Evolutionary conservation across 306 rosid genomes (phyloP).

Genomic region (Acacia melanoxylon): DNA sequence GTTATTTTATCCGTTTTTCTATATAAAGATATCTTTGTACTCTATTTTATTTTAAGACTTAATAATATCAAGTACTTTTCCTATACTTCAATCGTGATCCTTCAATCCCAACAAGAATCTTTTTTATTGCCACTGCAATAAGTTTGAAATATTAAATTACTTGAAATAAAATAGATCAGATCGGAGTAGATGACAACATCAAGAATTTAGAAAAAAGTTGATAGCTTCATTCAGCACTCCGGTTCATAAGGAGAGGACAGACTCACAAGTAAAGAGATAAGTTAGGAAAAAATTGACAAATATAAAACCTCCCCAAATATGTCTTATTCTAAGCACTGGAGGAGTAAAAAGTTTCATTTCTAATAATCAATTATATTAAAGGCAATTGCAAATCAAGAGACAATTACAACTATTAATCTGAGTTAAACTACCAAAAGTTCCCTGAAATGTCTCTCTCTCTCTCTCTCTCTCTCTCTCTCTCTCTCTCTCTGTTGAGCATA

Average conservation of each 20-base stretch:
- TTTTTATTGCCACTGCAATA: conserved; percentile 74
- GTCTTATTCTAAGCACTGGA: no score
- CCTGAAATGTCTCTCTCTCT: not conserved
- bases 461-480: not conserved
- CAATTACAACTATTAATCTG: not conserved
- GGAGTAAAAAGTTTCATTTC: not conserved
- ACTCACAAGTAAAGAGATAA: not conserved
- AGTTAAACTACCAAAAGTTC: not conserved
- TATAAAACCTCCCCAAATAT: no score
- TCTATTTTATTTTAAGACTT: no score
- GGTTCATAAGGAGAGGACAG: not conserved
- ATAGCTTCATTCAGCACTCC: not conserved
- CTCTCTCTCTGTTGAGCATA: not conserved
- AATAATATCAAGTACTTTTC: no score
- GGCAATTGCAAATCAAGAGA: not conserved
- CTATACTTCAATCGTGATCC: no score
- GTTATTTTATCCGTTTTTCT: no score
- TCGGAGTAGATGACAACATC: not conserved
- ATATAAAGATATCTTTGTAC: no score
- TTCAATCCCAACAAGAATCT: not conserved
- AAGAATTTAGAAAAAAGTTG: not conserved
- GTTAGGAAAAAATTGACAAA: no score
- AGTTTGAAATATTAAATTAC: conserved; percentile 29
- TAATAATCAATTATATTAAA: not conserved
- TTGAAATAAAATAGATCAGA: no score